A percentile compares a stretch with the other conserved stretches of the same genome.
phyloP scores from a whole-genome alignment of 1,284 basidiomycete species.

The Tylopilus sp. region DNA sequence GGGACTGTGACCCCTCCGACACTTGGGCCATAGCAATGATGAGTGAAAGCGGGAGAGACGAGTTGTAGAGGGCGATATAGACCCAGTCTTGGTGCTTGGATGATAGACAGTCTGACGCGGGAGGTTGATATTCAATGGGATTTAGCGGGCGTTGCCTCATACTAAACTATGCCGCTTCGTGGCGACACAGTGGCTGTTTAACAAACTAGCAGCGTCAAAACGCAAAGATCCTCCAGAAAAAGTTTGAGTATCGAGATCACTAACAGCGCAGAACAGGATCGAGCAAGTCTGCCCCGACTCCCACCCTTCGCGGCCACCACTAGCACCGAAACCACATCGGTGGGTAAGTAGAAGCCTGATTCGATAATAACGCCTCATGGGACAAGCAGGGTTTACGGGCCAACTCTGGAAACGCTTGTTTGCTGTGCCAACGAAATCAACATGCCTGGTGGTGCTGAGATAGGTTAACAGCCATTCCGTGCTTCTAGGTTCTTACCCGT shows the following conservation, averaged over 20 bases:
- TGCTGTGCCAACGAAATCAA: neutral
- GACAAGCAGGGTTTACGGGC: conserved; percentile 12
- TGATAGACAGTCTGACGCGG: conserved; percentile 5
- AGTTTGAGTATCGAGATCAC: neutral
- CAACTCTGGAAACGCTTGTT: too few relatives aligned
- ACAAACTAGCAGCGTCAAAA: conserved; percentile 8
- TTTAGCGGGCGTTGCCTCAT: conserved; percentile 20
- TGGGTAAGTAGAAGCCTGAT: too few relatives aligned
- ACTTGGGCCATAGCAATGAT: too few relatives aligned
- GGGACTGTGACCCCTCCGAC: neutral
- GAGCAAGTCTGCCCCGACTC: too few relatives aligned
- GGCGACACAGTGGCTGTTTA: too few relatives aligned
- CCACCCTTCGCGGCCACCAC: too few relatives aligned
- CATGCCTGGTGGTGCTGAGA: neutral
- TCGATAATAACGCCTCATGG: conserved; percentile 18
- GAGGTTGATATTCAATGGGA: conserved; percentile 8
- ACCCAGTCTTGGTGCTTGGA: neutral
- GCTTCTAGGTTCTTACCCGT: neutral
- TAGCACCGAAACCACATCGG: too few relatives aligned
- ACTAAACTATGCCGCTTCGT: conserved; percentile 24
- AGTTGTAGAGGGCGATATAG: neutral
- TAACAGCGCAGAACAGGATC: neutral
- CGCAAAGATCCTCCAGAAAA: conserved; percentile 3
- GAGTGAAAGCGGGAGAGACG: too few relatives aligned
- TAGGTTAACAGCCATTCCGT: neutral